These are phyloP conservation scores for Cercospora nicotianae DNA, from an alignment of 2,329 filamentous ascomycete genomes.

Conservation along the genomic window DNA sequence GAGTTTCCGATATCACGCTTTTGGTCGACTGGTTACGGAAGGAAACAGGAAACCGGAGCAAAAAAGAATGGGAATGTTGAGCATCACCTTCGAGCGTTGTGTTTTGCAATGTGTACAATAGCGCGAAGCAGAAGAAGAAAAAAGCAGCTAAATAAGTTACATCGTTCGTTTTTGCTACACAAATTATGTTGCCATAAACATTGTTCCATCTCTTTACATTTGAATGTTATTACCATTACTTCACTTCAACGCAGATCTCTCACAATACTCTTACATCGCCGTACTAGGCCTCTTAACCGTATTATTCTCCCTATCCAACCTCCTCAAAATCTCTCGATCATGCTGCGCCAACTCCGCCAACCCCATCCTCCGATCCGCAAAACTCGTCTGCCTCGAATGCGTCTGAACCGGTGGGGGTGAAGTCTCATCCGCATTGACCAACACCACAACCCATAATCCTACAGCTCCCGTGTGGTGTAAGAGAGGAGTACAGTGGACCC, in stretches of 20 bases:
- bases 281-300: background rate
- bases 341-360: background rate
- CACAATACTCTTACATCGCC: background rate
- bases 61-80: background rate
- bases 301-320: background rate
- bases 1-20: too few relatives aligned
- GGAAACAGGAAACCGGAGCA: too few relatives aligned
- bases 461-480: conserved; percentile 65
- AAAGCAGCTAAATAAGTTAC: background rate
- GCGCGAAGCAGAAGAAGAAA: background rate
- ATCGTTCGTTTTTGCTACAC: background rate
- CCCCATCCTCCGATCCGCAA: background rate
- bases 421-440: conserved; percentile 47
- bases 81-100: background rate
- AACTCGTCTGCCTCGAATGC: background rate
- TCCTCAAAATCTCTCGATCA: conserved; percentile 1
- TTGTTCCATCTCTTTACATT: background rate
- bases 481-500: conserved; percentile 78
- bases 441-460: conserved; percentile 75
- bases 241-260: too few relatives aligned
- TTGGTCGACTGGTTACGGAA: too few relatives aligned
- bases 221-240: background rate
- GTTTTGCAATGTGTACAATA: background rate
- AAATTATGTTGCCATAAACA: background rate
- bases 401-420: background rate